phyloP scores from a whole-genome alignment of 2,329 filamentous ascomycete species.

The Aureobasidium pullulans region DNA sequence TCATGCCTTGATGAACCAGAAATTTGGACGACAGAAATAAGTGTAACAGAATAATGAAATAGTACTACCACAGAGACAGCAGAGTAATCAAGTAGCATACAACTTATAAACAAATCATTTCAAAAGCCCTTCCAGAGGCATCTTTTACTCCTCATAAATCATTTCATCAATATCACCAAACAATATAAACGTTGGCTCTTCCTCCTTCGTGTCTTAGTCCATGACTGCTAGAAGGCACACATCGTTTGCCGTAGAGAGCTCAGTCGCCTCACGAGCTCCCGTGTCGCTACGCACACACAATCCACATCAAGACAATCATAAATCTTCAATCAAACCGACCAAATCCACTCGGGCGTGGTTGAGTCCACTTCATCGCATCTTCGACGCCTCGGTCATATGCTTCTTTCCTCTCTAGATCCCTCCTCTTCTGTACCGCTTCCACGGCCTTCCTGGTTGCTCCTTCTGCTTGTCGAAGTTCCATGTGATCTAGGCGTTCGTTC shows the following conservation, averaged over 20 bases:
- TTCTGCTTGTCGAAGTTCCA: slow-evolving; percentile 4
- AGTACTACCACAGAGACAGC: no score
- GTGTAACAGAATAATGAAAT: background rate
- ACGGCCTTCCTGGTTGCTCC: background rate
- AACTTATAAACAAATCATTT: no score
- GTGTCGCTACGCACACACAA: no score
- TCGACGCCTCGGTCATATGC: slow-evolving; percentile 1
- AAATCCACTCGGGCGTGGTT: background rate
- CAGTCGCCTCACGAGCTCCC: no score
- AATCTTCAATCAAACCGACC: background rate
- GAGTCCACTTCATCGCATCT: background rate
- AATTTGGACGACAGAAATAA: background rate
- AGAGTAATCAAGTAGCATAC: background rate
- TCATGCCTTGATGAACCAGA: slow-evolving; percentile 23
- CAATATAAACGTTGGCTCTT: no score
- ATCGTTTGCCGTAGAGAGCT: no score
- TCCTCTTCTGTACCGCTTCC: background rate
- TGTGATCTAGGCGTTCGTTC: background rate
- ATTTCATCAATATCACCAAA: no score
- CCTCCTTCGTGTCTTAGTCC: no score
- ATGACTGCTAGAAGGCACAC: no score
- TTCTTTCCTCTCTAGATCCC: background rate
- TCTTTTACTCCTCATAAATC: no score
- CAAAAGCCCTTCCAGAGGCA: no score
- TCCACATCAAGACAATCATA: no score